Percentiles rank a stretch among this genome's conserved stretches.
Conservation (phyloP, 75 land plant species). For the Cunninghamia lanceolata region DNA sequence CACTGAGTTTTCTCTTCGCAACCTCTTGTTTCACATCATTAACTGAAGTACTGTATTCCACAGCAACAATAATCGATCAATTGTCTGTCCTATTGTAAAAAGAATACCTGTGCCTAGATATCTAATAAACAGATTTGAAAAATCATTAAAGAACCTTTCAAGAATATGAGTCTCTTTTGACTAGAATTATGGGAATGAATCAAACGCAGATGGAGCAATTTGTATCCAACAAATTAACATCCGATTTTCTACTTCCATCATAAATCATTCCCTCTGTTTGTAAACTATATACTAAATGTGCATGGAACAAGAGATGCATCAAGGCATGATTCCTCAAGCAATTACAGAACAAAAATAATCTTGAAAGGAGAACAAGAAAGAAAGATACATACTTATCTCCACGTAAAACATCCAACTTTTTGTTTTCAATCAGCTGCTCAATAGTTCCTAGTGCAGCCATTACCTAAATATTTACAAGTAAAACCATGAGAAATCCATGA, state of each 20-base stretch:
- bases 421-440: constrained; percentile 6
- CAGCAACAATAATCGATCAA: not conserved
- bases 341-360: not conserved
- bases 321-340: not conserved
- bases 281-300: not conserved
- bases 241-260: not conserved
- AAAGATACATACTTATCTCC: not conserved
- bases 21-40: constrained; percentile 6
- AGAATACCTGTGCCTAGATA: not conserved
- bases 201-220: not conserved
- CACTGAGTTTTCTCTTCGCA: constrained; percentile 5
- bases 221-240: not conserved
- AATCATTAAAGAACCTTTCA: not conserved
- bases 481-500: not conserved
- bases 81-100: not conserved
- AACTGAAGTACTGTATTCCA: not conserved
- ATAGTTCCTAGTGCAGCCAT: constrained; percentile 5
- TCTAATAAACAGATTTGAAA: not conserved
- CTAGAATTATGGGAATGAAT: not conserved
- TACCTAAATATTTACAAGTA: not conserved
- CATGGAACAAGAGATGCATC: not conserved
- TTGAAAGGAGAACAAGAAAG: not conserved
- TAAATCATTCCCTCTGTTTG: not conserved
- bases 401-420: not conserved
- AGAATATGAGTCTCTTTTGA: not conserved